phyloP scores from a whole-genome alignment of 202 grass and related monocot genomes.

The Elaeis oleifera region DNA sequence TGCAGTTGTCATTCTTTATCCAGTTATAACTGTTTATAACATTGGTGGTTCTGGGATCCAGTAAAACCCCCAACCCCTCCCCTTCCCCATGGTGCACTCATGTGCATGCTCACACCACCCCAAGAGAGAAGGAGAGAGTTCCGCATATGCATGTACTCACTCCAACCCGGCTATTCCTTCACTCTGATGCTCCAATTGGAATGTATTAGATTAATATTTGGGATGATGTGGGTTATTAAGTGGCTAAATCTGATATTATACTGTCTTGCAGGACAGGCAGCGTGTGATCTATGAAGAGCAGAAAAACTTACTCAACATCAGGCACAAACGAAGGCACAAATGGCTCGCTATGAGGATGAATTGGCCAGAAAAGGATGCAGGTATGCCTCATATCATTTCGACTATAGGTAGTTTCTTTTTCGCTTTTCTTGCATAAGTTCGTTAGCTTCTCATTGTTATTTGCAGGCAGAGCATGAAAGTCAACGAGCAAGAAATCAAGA shows the following conservation, averaged over 20 bases:
- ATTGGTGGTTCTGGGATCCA: too few relatives aligned
- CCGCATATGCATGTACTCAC: too few relatives aligned
- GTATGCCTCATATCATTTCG: conserved; percentile 4
- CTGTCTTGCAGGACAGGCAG: conserved; percentile 71
- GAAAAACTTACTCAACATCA: conserved; percentile 54
- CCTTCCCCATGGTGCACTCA: too few relatives aligned
- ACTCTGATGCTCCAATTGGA: neutral
- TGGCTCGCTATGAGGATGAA: conserved; percentile 69
- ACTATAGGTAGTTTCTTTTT: neutral
- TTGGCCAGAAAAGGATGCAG: conserved; percentile 67
- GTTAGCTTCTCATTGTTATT: neutral
- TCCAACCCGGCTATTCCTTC: too few relatives aligned
- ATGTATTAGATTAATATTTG: neutral
- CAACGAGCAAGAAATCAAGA: conserved; percentile 90
- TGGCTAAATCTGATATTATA: conserved; percentile 15
- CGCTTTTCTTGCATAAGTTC: neutral
- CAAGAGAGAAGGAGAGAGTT: too few relatives aligned
- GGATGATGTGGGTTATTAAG: too few relatives aligned
- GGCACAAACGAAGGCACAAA: conserved; percentile 63
- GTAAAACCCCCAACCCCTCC: too few relatives aligned
- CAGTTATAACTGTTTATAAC: too few relatives aligned
- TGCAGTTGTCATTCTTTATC: too few relatives aligned
- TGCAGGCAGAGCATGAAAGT: conserved; percentile 57
- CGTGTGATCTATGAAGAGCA: conserved; percentile 67
- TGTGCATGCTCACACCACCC: too few relatives aligned